Percentiles rank a stretch among this genome's conserved stretches.
phyloP scores from a whole-genome alignment of 208 protist species.

The Trypanosoma congolense region DNA sequence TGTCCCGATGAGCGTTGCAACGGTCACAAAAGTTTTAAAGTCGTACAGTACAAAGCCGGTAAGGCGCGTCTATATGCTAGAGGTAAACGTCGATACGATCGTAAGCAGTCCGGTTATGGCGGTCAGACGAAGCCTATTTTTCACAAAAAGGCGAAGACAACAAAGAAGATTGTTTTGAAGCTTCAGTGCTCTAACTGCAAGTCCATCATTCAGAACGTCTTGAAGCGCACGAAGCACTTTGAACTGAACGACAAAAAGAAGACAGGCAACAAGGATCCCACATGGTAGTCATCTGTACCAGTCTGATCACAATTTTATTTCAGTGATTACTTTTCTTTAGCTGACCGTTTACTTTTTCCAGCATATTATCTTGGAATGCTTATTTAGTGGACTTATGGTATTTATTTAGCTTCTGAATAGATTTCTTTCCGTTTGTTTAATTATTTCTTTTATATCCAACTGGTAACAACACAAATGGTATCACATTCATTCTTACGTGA shows the following conservation, averaged over 20 bases:
- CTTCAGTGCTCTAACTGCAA: slow-evolving; percentile 98
- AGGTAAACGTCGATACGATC: slow-evolving; percentile 99
- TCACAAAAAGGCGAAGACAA: slow-evolving; percentile 99
- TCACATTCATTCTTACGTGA: neutral
- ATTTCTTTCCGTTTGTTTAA: no score
- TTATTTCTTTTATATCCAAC: no score
- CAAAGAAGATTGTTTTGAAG: slow-evolving; percentile 99
- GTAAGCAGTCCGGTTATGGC: slow-evolving; percentile 99
- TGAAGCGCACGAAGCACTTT: slow-evolving; percentile 99
- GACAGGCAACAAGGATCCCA: slow-evolving; percentile 88
- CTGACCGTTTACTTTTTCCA: no score
- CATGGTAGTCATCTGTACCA: slow-evolving; percentile 54
- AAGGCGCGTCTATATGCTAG: slow-evolving; percentile 98
- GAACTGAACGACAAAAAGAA: slow-evolving; percentile 96
- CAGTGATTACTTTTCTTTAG: no score
- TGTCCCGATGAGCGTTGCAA: slow-evolving; percentile 89
- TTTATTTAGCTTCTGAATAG: no score
- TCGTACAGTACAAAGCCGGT: slow-evolving; percentile 99
- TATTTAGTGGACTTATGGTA: no score
- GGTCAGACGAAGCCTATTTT: slow-evolving; percentile 99
- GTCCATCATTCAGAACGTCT: slow-evolving; percentile 88
- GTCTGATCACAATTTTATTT: neutral
- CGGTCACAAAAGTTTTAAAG: slow-evolving; percentile 97
- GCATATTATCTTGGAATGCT: no score
- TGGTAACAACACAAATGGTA: no score